Base-by-base conservation (phyloP, 345 rosid genomes). In the Salix udensis region DNA sequence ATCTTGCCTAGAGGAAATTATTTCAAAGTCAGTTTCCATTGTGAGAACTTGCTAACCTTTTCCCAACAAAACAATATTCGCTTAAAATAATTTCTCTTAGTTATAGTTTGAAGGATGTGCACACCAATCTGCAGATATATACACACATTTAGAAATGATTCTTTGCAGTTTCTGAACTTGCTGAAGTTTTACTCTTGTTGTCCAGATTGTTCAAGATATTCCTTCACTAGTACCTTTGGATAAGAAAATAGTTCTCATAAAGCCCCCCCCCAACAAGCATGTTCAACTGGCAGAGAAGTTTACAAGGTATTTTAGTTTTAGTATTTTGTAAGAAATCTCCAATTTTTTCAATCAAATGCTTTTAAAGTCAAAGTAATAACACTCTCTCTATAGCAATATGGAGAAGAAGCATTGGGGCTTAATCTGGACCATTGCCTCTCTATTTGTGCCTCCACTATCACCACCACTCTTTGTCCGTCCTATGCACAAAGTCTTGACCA, bases 231-330 rank as follows among this genome's bases (percentile, higher is more conserved):
- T 93, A 81, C 83, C 97, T 76, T 70, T 78, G 50, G 94, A 87
- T 84, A 79, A 90, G 66, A 94, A 96, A 8, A 89, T 93, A 94
- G 92, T 92, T 78, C 94, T 96, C 52, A 83, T 93, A 85, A 96
- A 96, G 87, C 30, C 30, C 0, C 97, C 98, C 40, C 91, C 46
- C 31, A 31, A 69, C 90, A 91, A 75, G 96, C 96, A 76, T 96
- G 98, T 82, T 76, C 99, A 39, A 96, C 99, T 30, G 98, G 90
- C 31, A 30, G 31, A 79, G 96, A 91, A 85, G 98, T 96, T 82
- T 96, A 93, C 89, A 92, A 87, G 93, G 98, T 92, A 88, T 75
- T 76, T 62, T 52, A 26, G 6, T 55, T 11, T 46, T 65, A 16
- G 13, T 61, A 52, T 72, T 67, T 14, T 40, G 44, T 40, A 9